A percentile compares a stretch with the other conserved stretches of the same genome.
Evolutionary conservation across 2,329 filamentous ascomycete genomes (phyloP).

Genomic region (Talaromyces sp.): DNA sequence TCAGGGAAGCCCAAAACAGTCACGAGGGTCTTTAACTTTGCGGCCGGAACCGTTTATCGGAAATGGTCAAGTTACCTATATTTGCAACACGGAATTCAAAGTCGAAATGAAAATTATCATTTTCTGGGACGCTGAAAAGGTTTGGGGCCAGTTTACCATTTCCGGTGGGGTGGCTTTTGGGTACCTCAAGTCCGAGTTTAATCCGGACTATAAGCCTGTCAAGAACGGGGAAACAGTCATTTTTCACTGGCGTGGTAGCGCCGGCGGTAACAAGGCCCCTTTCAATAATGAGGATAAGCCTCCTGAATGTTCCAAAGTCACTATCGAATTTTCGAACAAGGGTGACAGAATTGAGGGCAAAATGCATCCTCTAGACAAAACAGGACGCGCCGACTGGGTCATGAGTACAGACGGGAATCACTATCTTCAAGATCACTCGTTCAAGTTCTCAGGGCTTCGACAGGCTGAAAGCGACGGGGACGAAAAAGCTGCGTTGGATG

Average conservation of each 20-base stretch:
- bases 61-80: not conserved
- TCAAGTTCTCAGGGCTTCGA: not conserved
- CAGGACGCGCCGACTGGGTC: not conserved
- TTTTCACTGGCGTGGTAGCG: not conserved
- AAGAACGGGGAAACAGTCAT: not conserved
- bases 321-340: not conserved
- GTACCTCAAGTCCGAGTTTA: not conserved
- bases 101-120: not conserved
- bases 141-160: not conserved
- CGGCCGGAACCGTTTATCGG: not conserved
- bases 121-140: not conserved
- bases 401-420: too few relatives aligned
- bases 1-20: too few relatives aligned
- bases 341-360: conserved; percentile 34
- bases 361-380: not conserved
- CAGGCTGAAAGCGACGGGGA: not conserved
- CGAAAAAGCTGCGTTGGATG: not conserved
- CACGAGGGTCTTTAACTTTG: not conserved
- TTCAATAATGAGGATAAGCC: too few relatives aligned
- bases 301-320: not conserved
- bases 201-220: not conserved
- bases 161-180: not conserved
- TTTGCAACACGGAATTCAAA: not conserved
- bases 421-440: too few relatives aligned
- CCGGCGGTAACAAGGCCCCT: too few relatives aligned